A percentile compares a stretch with the other conserved stretches of the same genome.
Conservation (phyloP, 495 filamentous ascomycete genomes). For the Penicillium waksmanii region DNA sequence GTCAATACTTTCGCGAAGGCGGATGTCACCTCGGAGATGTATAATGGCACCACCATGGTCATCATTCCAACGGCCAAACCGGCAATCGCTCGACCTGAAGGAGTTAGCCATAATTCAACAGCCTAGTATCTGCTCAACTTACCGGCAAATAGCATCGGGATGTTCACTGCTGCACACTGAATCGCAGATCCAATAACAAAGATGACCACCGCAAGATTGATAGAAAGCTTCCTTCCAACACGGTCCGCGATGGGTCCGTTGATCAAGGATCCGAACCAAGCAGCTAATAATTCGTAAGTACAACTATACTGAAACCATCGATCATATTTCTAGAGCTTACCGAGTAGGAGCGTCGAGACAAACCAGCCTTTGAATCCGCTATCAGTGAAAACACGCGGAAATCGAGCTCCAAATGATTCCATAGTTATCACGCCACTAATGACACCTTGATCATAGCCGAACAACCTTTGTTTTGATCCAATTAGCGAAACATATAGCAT, state of each 20-base stretch:
- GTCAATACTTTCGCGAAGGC: background rate
- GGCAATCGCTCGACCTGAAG: slow-evolving; percentile 71
- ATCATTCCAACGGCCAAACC: slow-evolving; percentile 45
- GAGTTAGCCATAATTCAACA: slow-evolving; percentile 1
- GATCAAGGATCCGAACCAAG: slow-evolving; percentile 77
- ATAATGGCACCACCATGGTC: slow-evolving; percentile 50
- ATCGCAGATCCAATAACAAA: slow-evolving; percentile 80
- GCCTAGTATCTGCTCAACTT: slow-evolving; percentile 17
- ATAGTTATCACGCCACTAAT: slow-evolving; percentile 48
- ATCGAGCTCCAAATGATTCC: slow-evolving; percentile 52
- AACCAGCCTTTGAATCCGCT: slow-evolving; percentile 75
- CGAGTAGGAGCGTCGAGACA: slow-evolving; percentile 79
- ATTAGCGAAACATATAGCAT: background rate
- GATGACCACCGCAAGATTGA: slow-evolving; percentile 70
- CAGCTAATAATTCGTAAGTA: slow-evolving; percentile 53
- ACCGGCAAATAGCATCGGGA: slow-evolving; percentile 71
- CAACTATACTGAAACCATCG: background rate
- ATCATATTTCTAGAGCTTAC: slow-evolving; percentile 29
- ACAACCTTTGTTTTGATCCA: slow-evolving; percentile 18
- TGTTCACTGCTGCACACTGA: slow-evolving; percentile 58
- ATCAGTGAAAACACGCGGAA: slow-evolving; percentile 64
- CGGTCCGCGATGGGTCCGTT: slow-evolving; percentile 77
- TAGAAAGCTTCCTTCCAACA: slow-evolving; percentile 72
- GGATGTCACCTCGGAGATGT: slow-evolving; percentile 38
- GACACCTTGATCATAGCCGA: slow-evolving; percentile 46